Conservation (phyloP, 495 filamentous ascomycete genomes). For the Lasiosphaeriaceae sp. region DNA sequence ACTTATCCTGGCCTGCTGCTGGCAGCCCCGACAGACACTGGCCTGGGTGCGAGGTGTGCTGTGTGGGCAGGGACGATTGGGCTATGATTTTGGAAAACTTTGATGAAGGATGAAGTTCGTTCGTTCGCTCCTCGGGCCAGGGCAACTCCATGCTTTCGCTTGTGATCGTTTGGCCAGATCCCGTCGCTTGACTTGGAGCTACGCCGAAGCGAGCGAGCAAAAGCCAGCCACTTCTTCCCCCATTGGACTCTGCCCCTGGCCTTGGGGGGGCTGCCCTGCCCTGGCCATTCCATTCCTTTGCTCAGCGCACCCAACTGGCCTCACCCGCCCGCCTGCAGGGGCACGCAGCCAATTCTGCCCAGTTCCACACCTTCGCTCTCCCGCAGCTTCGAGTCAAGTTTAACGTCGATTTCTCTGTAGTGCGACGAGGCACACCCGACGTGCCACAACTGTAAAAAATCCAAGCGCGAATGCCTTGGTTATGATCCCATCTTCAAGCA, state of each 20-base stretch:
- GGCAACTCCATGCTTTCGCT: constrained; percentile 21
- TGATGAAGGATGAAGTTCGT: constrained; percentile 9
- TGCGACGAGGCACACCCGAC: constrained; percentile 95
- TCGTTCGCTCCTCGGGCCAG: constrained; percentile 2
- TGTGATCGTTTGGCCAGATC: constrained; percentile 22
- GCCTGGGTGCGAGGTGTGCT: background rate
- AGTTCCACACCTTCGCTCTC: background rate
- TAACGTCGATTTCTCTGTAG: constrained; percentile 42
- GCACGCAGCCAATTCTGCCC: background rate
- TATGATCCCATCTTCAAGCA: constrained; percentile 98
- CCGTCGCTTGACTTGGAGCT: constrained; percentile 23
- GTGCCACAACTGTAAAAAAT: constrained; percentile 97
- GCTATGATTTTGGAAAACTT: constrained; percentile 10
- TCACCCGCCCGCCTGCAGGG: too few species aligned
- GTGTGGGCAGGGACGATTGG: background rate
- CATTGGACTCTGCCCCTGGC: background rate
- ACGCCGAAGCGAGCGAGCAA: constrained; percentile 33
- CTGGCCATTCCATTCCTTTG: too few species aligned
- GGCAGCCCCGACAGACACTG: too few species aligned
- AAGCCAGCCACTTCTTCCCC: constrained; percentile 9
- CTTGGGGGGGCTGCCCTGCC: too few species aligned
- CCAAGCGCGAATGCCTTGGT: constrained; percentile 92
- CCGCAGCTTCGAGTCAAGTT: background rate
- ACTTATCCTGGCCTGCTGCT: too few species aligned
- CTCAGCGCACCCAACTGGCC: too few species aligned